Percentiles rank a stretch among this genome's conserved stretches.
These are phyloP conservation scores for Hortiboletus campestris DNA, from an alignment of 768 basidiomycete genomes.

Conservation along the genomic window DNA sequence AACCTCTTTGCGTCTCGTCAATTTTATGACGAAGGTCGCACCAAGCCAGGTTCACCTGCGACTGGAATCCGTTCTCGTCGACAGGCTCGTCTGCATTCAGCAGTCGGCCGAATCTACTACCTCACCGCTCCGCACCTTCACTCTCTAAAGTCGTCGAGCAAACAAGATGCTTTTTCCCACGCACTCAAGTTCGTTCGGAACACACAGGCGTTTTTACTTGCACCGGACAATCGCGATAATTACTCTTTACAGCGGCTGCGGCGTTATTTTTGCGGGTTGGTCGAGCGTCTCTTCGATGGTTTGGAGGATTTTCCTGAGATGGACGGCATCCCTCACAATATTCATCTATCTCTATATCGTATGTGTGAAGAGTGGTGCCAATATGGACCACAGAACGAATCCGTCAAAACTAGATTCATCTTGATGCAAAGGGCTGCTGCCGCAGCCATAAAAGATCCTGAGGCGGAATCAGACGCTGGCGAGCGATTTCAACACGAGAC, in stretches of 20 bases:
- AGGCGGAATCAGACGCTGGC: conserved; percentile 47
- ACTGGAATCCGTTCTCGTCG: conserved; percentile 59
- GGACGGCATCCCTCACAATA: conserved; percentile 70
- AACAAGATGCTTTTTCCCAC: conserved; percentile 71
- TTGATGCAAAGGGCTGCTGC: conserved; percentile 68
- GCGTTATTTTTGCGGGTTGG: conserved; percentile 86
- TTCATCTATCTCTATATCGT: conserved; percentile 76
- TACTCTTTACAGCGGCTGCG: conserved; percentile 77
- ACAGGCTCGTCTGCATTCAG: conserved; percentile 78
- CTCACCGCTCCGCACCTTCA: conserved; percentile 78
- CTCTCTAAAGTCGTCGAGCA: conserved; percentile 62
- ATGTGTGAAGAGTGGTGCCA: conserved; percentile 95
- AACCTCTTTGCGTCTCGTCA: conserved; percentile 77
- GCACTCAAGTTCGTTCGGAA: conserved; percentile 85
- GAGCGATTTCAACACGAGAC: conserved; percentile 73
- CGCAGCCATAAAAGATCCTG: conserved; percentile 52
- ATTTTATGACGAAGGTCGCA: conserved; percentile 67
- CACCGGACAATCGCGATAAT: conserved; percentile 70
- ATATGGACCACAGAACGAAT: conserved; percentile 71
- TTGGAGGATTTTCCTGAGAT: conserved; percentile 66
- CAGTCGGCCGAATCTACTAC: conserved; percentile 86
- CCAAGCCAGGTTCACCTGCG: conserved; percentile 45
- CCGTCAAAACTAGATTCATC: conserved; percentile 64
- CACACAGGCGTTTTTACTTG: conserved; percentile 74
- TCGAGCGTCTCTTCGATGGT: conserved; percentile 83